Evolutionary conservation across 2,329 filamentous ascomycete species (phyloP), one percentile per base, ranked within the genome.

Genomic region (Aspergillus transmontanensis): DNA sequence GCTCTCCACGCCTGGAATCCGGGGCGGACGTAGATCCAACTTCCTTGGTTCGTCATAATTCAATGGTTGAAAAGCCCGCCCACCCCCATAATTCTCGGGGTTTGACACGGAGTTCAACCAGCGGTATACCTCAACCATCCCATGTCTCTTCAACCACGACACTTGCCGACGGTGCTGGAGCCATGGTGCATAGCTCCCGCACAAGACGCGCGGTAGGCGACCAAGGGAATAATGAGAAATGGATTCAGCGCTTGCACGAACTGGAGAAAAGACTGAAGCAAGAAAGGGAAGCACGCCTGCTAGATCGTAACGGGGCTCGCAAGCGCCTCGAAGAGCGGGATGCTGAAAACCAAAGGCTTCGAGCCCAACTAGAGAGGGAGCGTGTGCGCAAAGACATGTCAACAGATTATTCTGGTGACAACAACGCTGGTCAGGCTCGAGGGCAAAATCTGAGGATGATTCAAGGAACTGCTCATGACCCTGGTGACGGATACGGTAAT

Each of bases 211-310:
- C 61, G 23, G 58, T 64, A 36, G 71, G 66, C 66, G 74, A 79
- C n/a, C 67, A 67, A 11, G 72, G 82, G 45, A 90, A 94, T 69
- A 89, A 91, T 43, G 73, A 76, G 68, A 87, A 90, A 69, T 97
- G 93, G 92, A 88, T 96, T 67, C 87, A 96, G 66, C 83, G 95
- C 7, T 83, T 98, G 39, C 88, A 92, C 62, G 94, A 98, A 74
- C 82, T 98, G 69, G 95, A 99, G 82, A 86, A 90, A 68, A 88
- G 96, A 70, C 83, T 99, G 21, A 96, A 97, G 77, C 89, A 91
- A 53, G 95, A 99, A 80, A 83, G 95, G 16, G 95, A 98, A 78
- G 93, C 89, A 1, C 83, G 95, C 51, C 82, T 96, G 59, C 82
- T 96, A 62, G 95, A 99, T 79, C 87, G 95, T 4, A 90, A 86